Conservation (phyloP, 225 moss, liverwort and hornwort species). For the Marchantia polymorpha region DNA sequence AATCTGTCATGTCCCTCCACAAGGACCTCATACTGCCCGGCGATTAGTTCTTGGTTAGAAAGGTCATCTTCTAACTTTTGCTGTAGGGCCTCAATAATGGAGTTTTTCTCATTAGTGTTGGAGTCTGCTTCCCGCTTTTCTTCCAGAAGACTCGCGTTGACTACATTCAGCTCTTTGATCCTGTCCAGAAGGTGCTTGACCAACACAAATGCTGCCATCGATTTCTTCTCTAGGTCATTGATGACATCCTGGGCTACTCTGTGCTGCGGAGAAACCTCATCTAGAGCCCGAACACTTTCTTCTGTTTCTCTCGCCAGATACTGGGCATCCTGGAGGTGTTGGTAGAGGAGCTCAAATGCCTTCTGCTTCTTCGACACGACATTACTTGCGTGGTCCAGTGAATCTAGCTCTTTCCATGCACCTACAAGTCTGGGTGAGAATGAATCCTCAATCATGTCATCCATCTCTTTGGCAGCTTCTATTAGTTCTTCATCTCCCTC, state of each 20-base stretch:
- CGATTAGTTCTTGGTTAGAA: slow-evolving; percentile 27
- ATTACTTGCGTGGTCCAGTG: not conserved
- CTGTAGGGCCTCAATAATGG: slow-evolving; percentile 31
- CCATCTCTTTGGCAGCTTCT: slow-evolving; percentile 67
- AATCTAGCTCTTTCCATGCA: slow-evolving; percentile 16
- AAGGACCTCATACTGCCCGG: slow-evolving; percentile 27
- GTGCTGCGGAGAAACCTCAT: slow-evolving; percentile 34
- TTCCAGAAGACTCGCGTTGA: slow-evolving; percentile 21
- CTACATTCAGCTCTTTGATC: slow-evolving; percentile 30
- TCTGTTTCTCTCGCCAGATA: slow-evolving; percentile 65
- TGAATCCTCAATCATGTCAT: slow-evolving; percentile 56
- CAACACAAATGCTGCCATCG: slow-evolving; percentile 53
- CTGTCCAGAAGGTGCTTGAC: slow-evolving; percentile 47
- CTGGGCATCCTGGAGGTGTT: slow-evolving; percentile 56
- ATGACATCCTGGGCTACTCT: slow-evolving; percentile 15
- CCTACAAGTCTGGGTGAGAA: slow-evolving; percentile 35
- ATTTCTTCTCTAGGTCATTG: slow-evolving; percentile 43
- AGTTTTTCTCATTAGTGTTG: slow-evolving; percentile 32
- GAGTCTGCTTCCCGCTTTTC: slow-evolving; percentile 23
- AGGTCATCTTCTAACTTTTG: slow-evolving; percentile 32
- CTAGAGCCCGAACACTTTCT: slow-evolving; percentile 51
- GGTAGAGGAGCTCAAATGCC: slow-evolving; percentile 50
- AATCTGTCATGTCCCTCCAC: slow-evolving; percentile 20
- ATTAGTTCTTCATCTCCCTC: slow-evolving; percentile 67
- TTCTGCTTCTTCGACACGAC: slow-evolving; percentile 40